Evolutionary conservation across 257 asterid genomes (phyloP).

Genomic region (Avicennia marina): DNA sequence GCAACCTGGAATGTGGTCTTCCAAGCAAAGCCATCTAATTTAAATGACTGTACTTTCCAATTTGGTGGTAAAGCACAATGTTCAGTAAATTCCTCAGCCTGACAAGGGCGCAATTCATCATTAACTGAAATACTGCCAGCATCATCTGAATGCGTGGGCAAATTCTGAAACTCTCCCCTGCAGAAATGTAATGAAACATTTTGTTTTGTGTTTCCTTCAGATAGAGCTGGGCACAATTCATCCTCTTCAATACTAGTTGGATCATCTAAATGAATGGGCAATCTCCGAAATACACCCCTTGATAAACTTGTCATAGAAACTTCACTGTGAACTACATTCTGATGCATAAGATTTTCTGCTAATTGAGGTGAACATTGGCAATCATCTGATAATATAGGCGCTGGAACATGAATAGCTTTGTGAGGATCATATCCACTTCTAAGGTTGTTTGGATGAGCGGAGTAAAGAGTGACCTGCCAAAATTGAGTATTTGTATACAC

Average conservation of each 20-base stretch:
- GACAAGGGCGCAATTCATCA: slow-evolving; percentile 61
- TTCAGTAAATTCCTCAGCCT: slow-evolving; percentile 33
- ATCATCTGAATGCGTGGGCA: slow-evolving; percentile 44
- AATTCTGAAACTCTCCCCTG: slow-evolving; percentile 42
- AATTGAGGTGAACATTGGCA: slow-evolving; percentile 25
- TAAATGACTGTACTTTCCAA: slow-evolving; percentile 25
- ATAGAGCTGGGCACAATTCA: slow-evolving; percentile 54
- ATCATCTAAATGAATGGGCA: slow-evolving; percentile 42
- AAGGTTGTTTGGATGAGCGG: slow-evolving; percentile 23
- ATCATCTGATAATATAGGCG: slow-evolving; percentile 25
- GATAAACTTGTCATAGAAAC: slow-evolving; percentile 30
- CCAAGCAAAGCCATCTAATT: slow-evolving; percentile 27
- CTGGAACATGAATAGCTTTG: slow-evolving; percentile 24
- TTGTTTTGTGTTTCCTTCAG: slow-evolving; percentile 24
- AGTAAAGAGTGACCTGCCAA: slow-evolving; percentile 44
- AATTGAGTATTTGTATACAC: slow-evolving; percentile 18
- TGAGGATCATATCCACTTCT: slow-evolving; percentile 32
- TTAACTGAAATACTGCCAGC: slow-evolving; percentile 24
- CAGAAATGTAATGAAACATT: slow-evolving; percentile 31
- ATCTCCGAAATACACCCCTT: slow-evolving; percentile 53
- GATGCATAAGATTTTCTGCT: slow-evolving; percentile 20
- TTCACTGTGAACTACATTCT: slow-evolving; percentile 19
- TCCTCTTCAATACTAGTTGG: slow-evolving; percentile 31
- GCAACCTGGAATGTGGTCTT: slow-evolving; percentile 45
- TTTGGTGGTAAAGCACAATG: slow-evolving; percentile 35